A percentile compares a stretch with the other conserved stretches of the same genome.
phyloP scores from a whole-genome alignment of 495 filamentous ascomycete species.

The Xylaria telfairii region DNA sequence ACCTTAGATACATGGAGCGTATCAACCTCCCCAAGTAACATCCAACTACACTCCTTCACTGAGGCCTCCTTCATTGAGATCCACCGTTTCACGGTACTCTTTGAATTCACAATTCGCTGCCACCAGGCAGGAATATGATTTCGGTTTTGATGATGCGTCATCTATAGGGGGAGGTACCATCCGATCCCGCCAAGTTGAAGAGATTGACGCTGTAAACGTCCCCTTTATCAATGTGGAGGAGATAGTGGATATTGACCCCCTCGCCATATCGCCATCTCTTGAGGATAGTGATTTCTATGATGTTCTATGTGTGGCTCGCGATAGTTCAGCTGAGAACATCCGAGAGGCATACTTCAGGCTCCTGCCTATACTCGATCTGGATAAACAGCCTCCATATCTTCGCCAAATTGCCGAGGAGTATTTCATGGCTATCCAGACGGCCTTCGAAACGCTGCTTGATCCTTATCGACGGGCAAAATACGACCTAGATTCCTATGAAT shows the following conservation, averaged over 20 bases:
- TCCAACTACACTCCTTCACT: neutral
- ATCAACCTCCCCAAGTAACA: neutral
- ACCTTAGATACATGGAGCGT: neutral
- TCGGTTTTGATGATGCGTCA: neutral
- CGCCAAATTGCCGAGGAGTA: conserved; percentile 1
- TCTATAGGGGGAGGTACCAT: conserved; percentile 1
- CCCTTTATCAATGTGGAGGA: neutral
- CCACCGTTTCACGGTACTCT: neutral
- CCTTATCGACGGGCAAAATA: neutral
- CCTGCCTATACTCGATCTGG: conserved; percentile 2
- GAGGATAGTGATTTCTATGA: conserved; percentile 3
- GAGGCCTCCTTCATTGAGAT: neutral
- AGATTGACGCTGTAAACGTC: neutral
- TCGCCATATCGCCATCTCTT: neutral
- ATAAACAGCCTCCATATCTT: conserved; percentile 3
- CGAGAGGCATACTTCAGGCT: neutral
- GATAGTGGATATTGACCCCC: neutral
- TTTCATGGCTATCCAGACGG: neutral
- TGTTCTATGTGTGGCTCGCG: neutral
- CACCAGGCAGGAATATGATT: neutral
- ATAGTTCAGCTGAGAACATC: conserved; percentile 8
- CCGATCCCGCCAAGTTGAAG: neutral
- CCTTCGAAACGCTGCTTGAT: neutral
- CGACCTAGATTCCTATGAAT: neutral
- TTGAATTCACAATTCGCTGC: neutral